These are phyloP conservation scores for Pseudogymnoascus pannorum DNA, from an alignment of 2,329 filamentous ascomycete genomes.

Conservation along the genomic window DNA sequence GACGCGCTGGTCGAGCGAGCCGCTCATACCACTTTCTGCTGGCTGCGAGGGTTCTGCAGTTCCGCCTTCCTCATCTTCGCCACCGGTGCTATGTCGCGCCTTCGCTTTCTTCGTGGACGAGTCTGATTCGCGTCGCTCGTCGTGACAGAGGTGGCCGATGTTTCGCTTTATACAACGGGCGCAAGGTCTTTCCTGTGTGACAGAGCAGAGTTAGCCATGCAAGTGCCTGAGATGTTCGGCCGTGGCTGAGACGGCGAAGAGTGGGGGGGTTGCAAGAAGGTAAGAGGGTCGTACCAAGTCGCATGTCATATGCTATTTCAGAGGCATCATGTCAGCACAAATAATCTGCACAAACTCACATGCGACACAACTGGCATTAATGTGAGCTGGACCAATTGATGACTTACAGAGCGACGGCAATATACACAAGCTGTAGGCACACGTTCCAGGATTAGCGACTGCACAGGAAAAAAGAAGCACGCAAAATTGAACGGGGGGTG, in stretches of 20 bases:
- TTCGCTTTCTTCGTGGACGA: conserved; percentile 66
- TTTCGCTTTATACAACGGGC: conserved; percentile 97
- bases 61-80: conserved; percentile 54
- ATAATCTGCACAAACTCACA: conserved; percentile 27
- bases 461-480: conserved; percentile 17
- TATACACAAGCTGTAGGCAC: conserved; percentile 71
- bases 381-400: conserved; percentile 28
- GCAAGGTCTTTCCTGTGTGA: conserved; percentile 78
- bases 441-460: conserved; percentile 29
- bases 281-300: conserved; percentile 61
- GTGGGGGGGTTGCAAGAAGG: conserved; percentile 16
- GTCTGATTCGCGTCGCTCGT: conserved; percentile 82
- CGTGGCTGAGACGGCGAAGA: conserved; percentile 21
- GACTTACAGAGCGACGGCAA: conserved; percentile 82
- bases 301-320: conserved; percentile 77
- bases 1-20: conserved; percentile 48
- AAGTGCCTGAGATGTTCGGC: conserved; percentile 24
- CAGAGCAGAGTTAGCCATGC: conserved; percentile 25
- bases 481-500: conserved; percentile 17
- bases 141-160: conserved; percentile 96
- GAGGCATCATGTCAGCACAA: conserved; percentile 29
- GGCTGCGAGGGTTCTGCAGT: conserved; percentile 44
- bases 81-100: conserved; percentile 48
- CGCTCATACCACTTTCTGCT: conserved; percentile 40
- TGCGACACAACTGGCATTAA: conserved; percentile 20